Conservation (phyloP, 306 rosid species). For the Parietaria judaica region DNA sequence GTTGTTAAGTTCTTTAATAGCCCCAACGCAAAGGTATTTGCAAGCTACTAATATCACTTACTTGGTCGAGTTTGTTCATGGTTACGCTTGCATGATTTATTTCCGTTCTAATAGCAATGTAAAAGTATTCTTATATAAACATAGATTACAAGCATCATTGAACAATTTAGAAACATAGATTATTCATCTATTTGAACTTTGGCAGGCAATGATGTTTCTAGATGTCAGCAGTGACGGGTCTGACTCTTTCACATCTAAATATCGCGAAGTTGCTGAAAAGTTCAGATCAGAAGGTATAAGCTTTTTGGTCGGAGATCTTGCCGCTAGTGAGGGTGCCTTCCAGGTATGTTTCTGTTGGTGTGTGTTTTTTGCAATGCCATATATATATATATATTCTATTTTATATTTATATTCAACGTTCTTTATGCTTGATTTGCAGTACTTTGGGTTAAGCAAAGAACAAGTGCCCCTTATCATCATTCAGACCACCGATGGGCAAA, state of each 20-base stretch:
- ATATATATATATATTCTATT: too few species aligned
- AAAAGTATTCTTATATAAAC: background rate
- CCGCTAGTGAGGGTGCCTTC: conserved; percentile 68
- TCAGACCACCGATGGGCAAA: conserved; percentile 56
- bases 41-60: background rate
- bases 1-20: conserved; percentile 58
- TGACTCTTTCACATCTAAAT: conserved; percentile 55
- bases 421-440: conserved; percentile 35
- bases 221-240: conserved; percentile 52
- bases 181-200: conserved; percentile 7
- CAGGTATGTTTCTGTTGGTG: conserved; percentile 41
- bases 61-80: conserved; percentile 1
- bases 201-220: conserved; percentile 84
- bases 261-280: conserved; percentile 68
- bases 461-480: conserved; percentile 71
- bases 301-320: conserved; percentile 73
- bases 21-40: conserved; percentile 49
- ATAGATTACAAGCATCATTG: background rate
- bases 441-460: conserved; percentile 79
- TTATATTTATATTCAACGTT: background rate
- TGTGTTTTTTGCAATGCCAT: background rate
- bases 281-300: conserved; percentile 49
- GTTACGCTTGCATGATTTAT: too few species aligned
- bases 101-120: too few species aligned
- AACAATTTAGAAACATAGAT: background rate